phyloP scores from a whole-genome alignment of 2,329 filamentous ascomycete species.

The Orbilia quercus region DNA sequence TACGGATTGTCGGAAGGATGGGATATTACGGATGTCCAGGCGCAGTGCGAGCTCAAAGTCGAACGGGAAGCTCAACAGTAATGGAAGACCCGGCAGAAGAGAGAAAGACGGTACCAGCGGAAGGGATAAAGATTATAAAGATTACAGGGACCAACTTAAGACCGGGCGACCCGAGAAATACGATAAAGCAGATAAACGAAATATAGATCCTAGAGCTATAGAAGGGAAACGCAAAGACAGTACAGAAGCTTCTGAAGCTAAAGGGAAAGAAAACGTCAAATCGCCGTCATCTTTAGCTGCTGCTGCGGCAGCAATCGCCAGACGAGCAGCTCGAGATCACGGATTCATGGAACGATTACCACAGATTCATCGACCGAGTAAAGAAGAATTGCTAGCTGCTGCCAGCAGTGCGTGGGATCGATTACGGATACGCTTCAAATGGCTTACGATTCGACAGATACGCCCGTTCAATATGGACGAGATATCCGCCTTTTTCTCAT shows the following conservation, averaged over 20 bases:
- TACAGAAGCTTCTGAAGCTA: conserved; percentile 23
- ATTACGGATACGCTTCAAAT: conserved; percentile 92
- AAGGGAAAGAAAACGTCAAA: conserved; percentile 32
- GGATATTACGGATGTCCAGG: conserved; percentile 43
- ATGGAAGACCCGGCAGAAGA: conserved; percentile 16
- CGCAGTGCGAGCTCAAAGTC: conserved; percentile 52
- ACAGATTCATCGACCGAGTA: conserved; percentile 87
- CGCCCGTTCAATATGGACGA: conserved; percentile 96
- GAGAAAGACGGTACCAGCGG: conserved; percentile 18
- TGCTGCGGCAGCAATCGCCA: conserved; percentile 45
- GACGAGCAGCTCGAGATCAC: conserved; percentile 62
- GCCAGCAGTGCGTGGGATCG: conserved; percentile 93
- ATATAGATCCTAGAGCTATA: conserved; percentile 23
- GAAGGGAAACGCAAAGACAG: conserved; percentile 22
- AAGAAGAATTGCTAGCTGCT: conserved; percentile 90
- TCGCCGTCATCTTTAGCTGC: conserved; percentile 50
- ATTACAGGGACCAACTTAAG: conserved; percentile 25
- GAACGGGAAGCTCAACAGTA: conserved; percentile 24
- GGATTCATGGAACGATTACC: conserved; percentile 72
- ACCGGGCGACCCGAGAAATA: conserved; percentile 22
- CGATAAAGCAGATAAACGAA: conserved; percentile 37
- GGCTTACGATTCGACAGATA: conserved; percentile 93
- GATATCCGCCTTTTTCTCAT: conserved; percentile 93
- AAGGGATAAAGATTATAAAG: conserved; percentile 29
- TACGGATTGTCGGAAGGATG: conserved; percentile 55